Evolutionary conservation across 345 rosid genomes (phyloP), one percentile per base, ranked within the genome.

Genomic region (Heritiera littoralis): DNA sequence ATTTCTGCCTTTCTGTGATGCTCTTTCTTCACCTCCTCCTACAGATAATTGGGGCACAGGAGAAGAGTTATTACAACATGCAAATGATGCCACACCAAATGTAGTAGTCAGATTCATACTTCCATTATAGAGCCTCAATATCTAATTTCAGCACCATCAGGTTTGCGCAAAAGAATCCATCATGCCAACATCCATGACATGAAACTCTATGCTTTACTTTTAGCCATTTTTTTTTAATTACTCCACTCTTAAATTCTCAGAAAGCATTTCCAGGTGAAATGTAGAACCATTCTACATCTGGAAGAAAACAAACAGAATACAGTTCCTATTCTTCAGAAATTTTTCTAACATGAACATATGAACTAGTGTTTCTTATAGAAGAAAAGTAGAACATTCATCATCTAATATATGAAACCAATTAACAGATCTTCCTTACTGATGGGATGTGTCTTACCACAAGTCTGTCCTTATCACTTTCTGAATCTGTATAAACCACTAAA

Each of bases 21-120:
- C 59, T 94, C 98, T 79, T 85, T 89, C 81, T 89, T 88, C 77
- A 86, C 90, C 83, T 92, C 95, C 82, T 87, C 92, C 99, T 94
- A 86, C 72, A 79, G 13, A 74, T 75, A 51, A 66, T 43, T 15
- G 17, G 48, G 4, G 23, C 46, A 46, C 41, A 46, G 13, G 73
- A 77, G 65, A 15, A 75, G 38, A 70, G 35, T 63, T 43, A 48
- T 75, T 49, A 69, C 52, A 49, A 76, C 48, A 41, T 38, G 73
- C 71, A 75, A 54, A 35, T 35, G 45, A 48, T 10, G 48, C 20
- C 63, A 18, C 5, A 46, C 2, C 46, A 55, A 60, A 41, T 38
- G 40, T 54, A 45, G 30, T 32, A 56, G 72, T 58, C n/a, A 74
- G 67, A 30, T 68, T 69, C 43, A 35, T 20, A 61, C 13, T 77